These are phyloP conservation scores for Xerocomus minutiporus DNA, from an alignment of 1,284 basidiomycete species.

Conservation along the genomic window DNA sequence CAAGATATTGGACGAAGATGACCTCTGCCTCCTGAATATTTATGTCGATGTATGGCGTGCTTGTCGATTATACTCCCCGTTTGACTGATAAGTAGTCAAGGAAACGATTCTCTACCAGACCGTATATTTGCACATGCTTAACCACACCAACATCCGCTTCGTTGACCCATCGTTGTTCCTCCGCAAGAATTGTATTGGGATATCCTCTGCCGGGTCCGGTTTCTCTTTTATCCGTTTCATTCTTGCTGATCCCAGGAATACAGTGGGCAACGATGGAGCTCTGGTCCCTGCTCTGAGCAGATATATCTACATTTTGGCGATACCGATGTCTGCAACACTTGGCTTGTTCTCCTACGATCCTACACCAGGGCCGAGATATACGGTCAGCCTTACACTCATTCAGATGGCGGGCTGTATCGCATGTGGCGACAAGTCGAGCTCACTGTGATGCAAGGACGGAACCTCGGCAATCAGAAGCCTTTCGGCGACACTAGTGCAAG, in stretches of 20 bases:
- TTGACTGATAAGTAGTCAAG: slow-evolving; percentile 35
- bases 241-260: slow-evolving; percentile 7
- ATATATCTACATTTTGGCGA: slow-evolving; percentile 66
- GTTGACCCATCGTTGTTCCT: slow-evolving; percentile 69
- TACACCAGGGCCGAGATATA: slow-evolving; percentile 76
- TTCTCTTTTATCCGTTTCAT: slow-evolving; percentile 2
- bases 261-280: slow-evolving; percentile 61
- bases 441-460: slow-evolving; percentile 63
- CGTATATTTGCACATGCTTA: slow-evolving; percentile 63
- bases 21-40: slow-evolving; percentile 61
- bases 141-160: slow-evolving; percentile 69
- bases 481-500: slow-evolving; percentile 25
- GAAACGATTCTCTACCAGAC: slow-evolving; percentile 68
- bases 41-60: slow-evolving; percentile 59
- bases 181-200: slow-evolving; percentile 63
- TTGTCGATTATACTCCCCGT: slow-evolving; percentile 3
- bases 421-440: slow-evolving; percentile 81
- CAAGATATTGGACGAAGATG: slow-evolving; percentile 62
- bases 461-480: slow-evolving; percentile 49
- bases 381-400: slow-evolving; percentile 51
- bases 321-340: slow-evolving; percentile 57
- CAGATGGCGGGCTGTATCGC: slow-evolving; percentile 71
- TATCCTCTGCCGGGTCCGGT: slow-evolving; percentile 57
- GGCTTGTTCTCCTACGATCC: slow-evolving; percentile 71
- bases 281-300: slow-evolving; percentile 53